These are phyloP conservation scores for Chaetoceros muelleri DNA, from an alignment of 108 stramenopile species.

Conservation along the genomic window DNA sequence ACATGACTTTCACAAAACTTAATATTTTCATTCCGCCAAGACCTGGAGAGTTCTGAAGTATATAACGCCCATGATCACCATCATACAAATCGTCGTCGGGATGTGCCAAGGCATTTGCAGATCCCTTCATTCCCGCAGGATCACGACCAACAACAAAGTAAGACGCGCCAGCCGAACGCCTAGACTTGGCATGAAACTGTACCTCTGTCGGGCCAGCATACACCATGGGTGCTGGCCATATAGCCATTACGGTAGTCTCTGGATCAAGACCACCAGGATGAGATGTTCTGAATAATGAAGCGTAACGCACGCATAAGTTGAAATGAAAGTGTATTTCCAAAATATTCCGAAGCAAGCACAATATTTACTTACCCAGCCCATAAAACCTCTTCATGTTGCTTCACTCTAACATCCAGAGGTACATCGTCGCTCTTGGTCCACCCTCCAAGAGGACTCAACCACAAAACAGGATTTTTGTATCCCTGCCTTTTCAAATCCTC, in stretches of 20 bases:
- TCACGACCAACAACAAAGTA: slow-evolving; percentile 98
- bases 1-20: slow-evolving; percentile 97
- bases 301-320: not conserved
- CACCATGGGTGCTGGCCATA: slow-evolving; percentile 98
- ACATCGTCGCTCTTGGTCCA: slow-evolving; percentile 99
- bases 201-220: slow-evolving; percentile 99
- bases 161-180: slow-evolving; percentile 89
- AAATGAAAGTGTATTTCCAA: not conserved
- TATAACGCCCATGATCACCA: slow-evolving; percentile 95
- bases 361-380: slow-evolving; percentile 53
- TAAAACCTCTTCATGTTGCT: slow-evolving; percentile 94
- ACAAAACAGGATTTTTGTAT: slow-evolving; percentile 91
- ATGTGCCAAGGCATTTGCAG: slow-evolving; percentile 73
- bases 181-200: slow-evolving; percentile 95
- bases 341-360: not conserved
- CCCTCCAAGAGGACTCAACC: slow-evolving; percentile 96
- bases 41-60: slow-evolving; percentile 90
- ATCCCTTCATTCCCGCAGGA: slow-evolving; percentile 97
- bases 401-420: slow-evolving; percentile 95
- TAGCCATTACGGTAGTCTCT: slow-evolving; percentile 95
- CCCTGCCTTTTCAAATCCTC: slow-evolving; percentile 82
- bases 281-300: slow-evolving; percentile 17
- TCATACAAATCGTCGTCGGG: slow-evolving; percentile 94
- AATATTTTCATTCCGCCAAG: slow-evolving; percentile 93
- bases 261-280: slow-evolving; percentile 94